These are phyloP conservation scores for Penstemon barbatus DNA, from an alignment of 257 asterid genomes.

Conservation along the genomic window DNA sequence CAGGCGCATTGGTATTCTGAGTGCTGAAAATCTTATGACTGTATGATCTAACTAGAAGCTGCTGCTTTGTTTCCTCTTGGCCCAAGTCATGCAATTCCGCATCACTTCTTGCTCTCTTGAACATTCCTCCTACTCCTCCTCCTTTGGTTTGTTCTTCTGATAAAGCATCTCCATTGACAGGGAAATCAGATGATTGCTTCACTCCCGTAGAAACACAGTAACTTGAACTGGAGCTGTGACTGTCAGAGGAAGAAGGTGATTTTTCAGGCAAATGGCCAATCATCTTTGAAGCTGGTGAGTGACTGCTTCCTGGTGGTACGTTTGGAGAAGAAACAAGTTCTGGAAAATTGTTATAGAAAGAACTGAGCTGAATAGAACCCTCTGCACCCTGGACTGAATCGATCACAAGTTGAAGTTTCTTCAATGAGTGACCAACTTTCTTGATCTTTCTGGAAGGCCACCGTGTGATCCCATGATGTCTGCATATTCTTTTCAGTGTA, in stretches of 20 bases:
- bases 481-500: constrained; percentile 85
- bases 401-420: constrained; percentile 79
- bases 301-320: constrained; percentile 36
- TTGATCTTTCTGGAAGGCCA: constrained; percentile 92
- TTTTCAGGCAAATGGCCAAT: constrained; percentile 30
- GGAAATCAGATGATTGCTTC: constrained; percentile 40
- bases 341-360: constrained; percentile 76
- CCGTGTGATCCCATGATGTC: constrained; percentile 77
- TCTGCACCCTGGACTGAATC: constrained; percentile 83
- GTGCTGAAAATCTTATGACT: constrained; percentile 51
- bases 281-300: constrained; percentile 23
- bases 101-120: constrained; percentile 50
- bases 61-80: constrained; percentile 48
- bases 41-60: constrained; percentile 48
- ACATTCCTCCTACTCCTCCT: not conserved
- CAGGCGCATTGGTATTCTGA: constrained; percentile 36
- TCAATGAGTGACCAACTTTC: constrained; percentile 80
- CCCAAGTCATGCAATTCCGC: constrained; percentile 46
- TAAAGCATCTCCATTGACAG: constrained; percentile 26
- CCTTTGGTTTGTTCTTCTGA: not conserved
- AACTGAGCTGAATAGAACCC: constrained; percentile 68
- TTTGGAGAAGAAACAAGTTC: constrained; percentile 54
- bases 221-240: constrained; percentile 74
- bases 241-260: constrained; percentile 61
- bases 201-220: constrained; percentile 54